A percentile compares a stretch with the other conserved stretches of the same genome.
Conservation (phyloP, 495 filamentous ascomycete genomes). For the Penicillium paxilli region DNA sequence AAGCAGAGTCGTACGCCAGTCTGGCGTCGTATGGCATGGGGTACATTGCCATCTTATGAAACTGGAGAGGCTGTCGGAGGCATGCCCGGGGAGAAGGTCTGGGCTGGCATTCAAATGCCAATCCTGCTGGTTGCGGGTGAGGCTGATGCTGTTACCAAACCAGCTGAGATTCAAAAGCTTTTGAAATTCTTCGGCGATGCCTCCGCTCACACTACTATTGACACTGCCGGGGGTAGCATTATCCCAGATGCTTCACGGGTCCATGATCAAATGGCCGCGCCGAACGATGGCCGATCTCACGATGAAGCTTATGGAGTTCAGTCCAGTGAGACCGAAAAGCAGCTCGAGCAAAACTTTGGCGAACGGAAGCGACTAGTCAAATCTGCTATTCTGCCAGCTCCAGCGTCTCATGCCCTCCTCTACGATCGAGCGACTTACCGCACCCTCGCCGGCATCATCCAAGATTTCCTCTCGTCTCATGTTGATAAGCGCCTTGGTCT, state of each 20-base stretch:
- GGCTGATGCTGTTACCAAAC: slow-evolving; percentile 70
- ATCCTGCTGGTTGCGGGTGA: slow-evolving; percentile 79
- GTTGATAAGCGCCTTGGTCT: slow-evolving; percentile 76
- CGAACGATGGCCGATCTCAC: slow-evolving; percentile 15
- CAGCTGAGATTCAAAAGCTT: slow-evolving; percentile 71
- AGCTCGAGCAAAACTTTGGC: slow-evolving; percentile 3
- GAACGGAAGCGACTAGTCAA: slow-evolving; percentile 56
- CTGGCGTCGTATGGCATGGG: slow-evolving; percentile 82
- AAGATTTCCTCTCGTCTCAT: slow-evolving; percentile 73
- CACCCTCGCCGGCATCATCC: slow-evolving; percentile 75
- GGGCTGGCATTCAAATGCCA: slow-evolving; percentile 71
- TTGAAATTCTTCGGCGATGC: slow-evolving; percentile 52
- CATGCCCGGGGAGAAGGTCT: slow-evolving; percentile 67
- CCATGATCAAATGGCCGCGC: slow-evolving; percentile 22
- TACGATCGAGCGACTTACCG: slow-evolving; percentile 77
- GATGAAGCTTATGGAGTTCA: slow-evolving; percentile 30
- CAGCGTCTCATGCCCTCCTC: slow-evolving; percentile 80
- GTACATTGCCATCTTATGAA: slow-evolving; percentile 58
- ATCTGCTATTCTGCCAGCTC: slow-evolving; percentile 69
- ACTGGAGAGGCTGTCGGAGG: slow-evolving; percentile 55
- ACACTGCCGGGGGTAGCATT: slow-evolving; percentile 45
- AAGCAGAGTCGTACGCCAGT: slow-evolving; percentile 76
- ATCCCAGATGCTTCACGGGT: slow-evolving; percentile 48
- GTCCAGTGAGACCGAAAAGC: slow-evolving; percentile 22
- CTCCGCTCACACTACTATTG: slow-evolving; percentile 19